Evolutionary conservation across 2,329 filamentous ascomycete genomes (phyloP).

Genomic region (Cercospora brassicicola): DNA sequence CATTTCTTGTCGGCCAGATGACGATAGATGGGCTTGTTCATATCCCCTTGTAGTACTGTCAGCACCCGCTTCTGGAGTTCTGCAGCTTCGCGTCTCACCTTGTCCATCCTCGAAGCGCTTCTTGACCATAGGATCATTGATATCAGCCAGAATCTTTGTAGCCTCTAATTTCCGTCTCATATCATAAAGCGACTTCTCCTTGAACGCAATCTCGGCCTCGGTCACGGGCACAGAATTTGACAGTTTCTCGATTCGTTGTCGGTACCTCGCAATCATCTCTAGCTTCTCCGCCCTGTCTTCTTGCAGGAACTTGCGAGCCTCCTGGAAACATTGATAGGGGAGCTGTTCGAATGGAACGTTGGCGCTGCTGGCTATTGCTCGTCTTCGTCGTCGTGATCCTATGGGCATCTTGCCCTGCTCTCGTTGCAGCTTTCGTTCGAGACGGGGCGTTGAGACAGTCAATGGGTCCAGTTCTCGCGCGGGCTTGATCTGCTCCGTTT

Average conservation of each 20-base stretch:
- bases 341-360: constrained; percentile 85
- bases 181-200: constrained; percentile 66
- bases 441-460: constrained; percentile 27
- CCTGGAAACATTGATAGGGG: constrained; percentile 97
- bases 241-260: constrained; percentile 67
- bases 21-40: constrained; percentile 95
- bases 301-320: constrained; percentile 79
- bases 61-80: not conserved
- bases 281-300: constrained; percentile 82
- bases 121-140: constrained; percentile 93
- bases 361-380: constrained; percentile 54
- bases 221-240: constrained; percentile 50
- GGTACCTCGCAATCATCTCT: constrained; percentile 65
- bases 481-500: constrained; percentile 34
- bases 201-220: constrained; percentile 41
- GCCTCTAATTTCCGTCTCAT: constrained; percentile 72
- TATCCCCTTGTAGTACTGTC: constrained; percentile 64
- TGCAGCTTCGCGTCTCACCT: constrained; percentile 55
- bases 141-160: constrained; percentile 85
- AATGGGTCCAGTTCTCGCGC: constrained; percentile 22
- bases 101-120: constrained; percentile 88
- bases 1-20: constrained; percentile 84
- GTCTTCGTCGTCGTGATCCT: constrained; percentile 75
- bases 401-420: constrained; percentile 63
- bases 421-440: constrained; percentile 67